Evolutionary conservation across 2,329 filamentous ascomycete genomes (phyloP).

Genomic region (Blastomyces parvus): DNA sequence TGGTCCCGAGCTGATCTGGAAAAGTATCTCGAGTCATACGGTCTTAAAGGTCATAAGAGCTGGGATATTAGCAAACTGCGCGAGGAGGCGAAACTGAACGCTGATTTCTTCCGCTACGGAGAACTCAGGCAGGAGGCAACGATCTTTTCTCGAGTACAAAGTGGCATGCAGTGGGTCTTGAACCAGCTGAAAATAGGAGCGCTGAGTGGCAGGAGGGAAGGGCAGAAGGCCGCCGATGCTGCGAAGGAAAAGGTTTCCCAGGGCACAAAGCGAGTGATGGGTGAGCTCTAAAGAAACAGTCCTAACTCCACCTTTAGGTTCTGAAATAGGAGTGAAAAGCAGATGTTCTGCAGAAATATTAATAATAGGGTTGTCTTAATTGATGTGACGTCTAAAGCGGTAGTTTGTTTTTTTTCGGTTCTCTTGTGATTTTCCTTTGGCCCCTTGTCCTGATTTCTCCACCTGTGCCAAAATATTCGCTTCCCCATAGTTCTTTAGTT

Average conservation of each 20-base stretch:
- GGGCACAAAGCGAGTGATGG: neutral
- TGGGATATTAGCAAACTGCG: slow-evolving; percentile 60
- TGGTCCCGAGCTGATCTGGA: slow-evolving; percentile 67
- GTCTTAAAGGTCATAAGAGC: slow-evolving; percentile 58
- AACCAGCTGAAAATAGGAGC: slow-evolving; percentile 42
- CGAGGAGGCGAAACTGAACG: slow-evolving; percentile 61
- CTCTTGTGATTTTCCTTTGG: neutral
- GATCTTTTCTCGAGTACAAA: slow-evolving; percentile 53
- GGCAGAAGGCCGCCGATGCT: slow-evolving; percentile 40
- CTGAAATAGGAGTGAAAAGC: neutral
- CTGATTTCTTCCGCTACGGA: slow-evolving; percentile 68
- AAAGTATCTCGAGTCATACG: slow-evolving; percentile 69
- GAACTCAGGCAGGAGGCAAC: slow-evolving; percentile 56
- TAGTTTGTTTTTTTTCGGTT: neutral
- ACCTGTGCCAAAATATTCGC: neutral
- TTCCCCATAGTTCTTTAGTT: neutral
- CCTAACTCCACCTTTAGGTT: neutral
- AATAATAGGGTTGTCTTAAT: neutral
- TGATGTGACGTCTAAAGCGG: neutral
- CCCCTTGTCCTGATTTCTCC: neutral
- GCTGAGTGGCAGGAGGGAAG: slow-evolving; percentile 39
- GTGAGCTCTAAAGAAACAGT: neutral
- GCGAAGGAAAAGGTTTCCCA: slow-evolving; percentile 31
- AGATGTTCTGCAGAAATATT: neutral
- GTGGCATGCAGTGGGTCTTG: slow-evolving; percentile 39